phyloP scores from a whole-genome alignment of 148 eudicot genomes.

The Silene latifolia region DNA sequence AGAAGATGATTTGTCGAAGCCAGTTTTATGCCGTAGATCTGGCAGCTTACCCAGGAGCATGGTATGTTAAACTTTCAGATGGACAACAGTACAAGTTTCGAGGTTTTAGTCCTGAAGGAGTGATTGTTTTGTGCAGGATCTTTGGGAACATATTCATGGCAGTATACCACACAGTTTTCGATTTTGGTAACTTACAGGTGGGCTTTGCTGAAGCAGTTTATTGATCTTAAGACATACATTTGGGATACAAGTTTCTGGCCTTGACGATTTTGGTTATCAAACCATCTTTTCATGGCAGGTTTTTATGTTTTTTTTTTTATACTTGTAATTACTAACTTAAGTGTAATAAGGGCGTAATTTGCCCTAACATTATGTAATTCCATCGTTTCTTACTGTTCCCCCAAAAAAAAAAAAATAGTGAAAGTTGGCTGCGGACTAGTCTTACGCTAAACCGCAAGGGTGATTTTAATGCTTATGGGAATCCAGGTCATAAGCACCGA shows the following conservation, averaged over 20 bases:
- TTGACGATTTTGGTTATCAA: background rate
- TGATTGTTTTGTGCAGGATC: constrained; percentile 23
- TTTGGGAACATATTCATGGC: constrained; percentile 32
- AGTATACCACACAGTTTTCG: constrained; percentile 25
- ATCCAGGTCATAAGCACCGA: too few species aligned
- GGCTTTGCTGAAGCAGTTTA: constrained; percentile 33
- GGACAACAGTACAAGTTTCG: background rate
- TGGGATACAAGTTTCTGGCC: background rate
- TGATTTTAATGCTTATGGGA: too few species aligned
- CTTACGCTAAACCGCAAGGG: too few species aligned
- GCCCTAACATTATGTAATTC: too few species aligned
- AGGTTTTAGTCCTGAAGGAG: background rate
- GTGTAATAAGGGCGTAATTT: too few species aligned
- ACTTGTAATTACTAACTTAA: too few species aligned
- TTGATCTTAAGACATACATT: background rate
- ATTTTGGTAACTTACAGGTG: constrained; percentile 22
- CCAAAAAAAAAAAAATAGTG: too few species aligned
- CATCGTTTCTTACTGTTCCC: too few species aligned
- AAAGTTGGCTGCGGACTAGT: too few species aligned
- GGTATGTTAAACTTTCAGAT: constrained; percentile 14
- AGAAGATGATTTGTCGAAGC: constrained; percentile 22
- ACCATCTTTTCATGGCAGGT: background rate
- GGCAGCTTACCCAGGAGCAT: constrained; percentile 14
- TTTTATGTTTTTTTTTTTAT: too few species aligned
- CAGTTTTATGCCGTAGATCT: constrained; percentile 28